Conservation (phyloP, 1,284 basidiomycete genomes). For the Mycena sp. region DNA sequence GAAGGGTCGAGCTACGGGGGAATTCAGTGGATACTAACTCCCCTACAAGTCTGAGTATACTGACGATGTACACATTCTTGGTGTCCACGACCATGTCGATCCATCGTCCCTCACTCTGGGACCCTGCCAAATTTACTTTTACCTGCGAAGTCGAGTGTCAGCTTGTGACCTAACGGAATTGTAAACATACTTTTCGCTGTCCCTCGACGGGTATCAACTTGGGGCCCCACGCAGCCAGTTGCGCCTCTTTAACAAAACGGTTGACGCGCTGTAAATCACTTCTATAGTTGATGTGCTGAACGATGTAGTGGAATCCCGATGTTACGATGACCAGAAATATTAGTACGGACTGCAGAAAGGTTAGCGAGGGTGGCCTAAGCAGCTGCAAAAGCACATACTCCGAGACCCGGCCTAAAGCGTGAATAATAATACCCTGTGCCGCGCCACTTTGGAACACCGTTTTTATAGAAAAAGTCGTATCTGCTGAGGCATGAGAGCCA, state of each 20-base stretch:
- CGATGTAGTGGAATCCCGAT: constrained; percentile 80
- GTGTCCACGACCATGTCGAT: constrained; percentile 85
- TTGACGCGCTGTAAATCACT: constrained; percentile 78
- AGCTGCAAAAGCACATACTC: constrained; percentile 53
- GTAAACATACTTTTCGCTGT: constrained; percentile 58
- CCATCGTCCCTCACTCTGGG: constrained; percentile 57
- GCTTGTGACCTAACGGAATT: constrained; percentile 1
- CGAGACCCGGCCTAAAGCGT: constrained; percentile 82
- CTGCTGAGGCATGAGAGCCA: too few species aligned
- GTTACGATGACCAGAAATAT: constrained; percentile 80
- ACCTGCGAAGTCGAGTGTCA: constrained; percentile 55
- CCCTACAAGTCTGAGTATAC: constrained; percentile 45
- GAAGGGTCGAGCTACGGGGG: constrained; percentile 52
- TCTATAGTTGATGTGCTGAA: constrained; percentile 81
- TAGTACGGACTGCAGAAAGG: constrained; percentile 66
- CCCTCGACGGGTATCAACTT: constrained; percentile 69
- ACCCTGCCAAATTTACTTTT: constrained; percentile 64
- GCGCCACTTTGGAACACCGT: constrained; percentile 90
- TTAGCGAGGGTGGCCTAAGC: constrained; percentile 19
- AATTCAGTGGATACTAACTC: background rate
- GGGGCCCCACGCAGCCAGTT: constrained; percentile 78
- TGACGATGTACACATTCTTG: constrained; percentile 74
- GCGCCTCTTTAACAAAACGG: constrained; percentile 70
- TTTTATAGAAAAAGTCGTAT: constrained; percentile 93
- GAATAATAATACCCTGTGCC: constrained; percentile 93